Conservation (phyloP, 768 basidiomycete genomes). For the Mycena leptocephala region DNA sequence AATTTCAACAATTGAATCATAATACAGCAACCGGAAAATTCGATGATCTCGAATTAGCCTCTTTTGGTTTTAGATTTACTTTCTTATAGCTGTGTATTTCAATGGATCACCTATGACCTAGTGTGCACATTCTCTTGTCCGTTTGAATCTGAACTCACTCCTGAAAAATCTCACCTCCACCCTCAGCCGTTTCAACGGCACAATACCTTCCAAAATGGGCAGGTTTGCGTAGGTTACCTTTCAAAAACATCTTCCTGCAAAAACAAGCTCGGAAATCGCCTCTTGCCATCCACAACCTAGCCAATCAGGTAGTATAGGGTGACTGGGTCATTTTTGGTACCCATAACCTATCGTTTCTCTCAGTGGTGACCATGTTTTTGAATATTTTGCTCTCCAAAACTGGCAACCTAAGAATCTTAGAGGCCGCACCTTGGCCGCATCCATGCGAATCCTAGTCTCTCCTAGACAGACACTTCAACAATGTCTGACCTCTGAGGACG, state of each 20-base stretch:
- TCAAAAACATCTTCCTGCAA: not conserved
- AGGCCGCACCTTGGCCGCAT: too few species aligned
- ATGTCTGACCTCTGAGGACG: too few species aligned
- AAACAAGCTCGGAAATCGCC: not conserved
- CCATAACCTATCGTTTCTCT: not conserved
- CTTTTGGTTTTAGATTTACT: not conserved
- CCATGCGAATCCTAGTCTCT: too few species aligned
- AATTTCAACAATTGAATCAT: too few species aligned
- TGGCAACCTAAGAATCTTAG: too few species aligned
- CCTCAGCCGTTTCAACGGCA: not conserved
- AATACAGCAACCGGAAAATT: too few species aligned
- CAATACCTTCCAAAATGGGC: not conserved
- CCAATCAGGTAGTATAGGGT: not conserved
- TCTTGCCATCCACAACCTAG: not conserved
- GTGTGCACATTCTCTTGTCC: not conserved
- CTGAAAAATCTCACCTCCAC: not conserved
- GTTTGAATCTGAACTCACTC: not conserved
- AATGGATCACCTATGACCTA: not conserved
- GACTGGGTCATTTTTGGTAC: not conserved
- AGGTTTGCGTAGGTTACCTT: slow-evolving; percentile 2
- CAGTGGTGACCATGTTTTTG: not conserved
- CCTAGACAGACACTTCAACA: too few species aligned
- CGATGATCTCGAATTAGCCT: not conserved
- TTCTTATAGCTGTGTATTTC: not conserved
- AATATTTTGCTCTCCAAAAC: too few species aligned